Percentiles rank a stretch among this genome's conserved stretches.
These are phyloP conservation scores for Cyclotella kingstonii DNA, from an alignment of 108 stramenopile genomes.

Conservation along the genomic window DNA sequence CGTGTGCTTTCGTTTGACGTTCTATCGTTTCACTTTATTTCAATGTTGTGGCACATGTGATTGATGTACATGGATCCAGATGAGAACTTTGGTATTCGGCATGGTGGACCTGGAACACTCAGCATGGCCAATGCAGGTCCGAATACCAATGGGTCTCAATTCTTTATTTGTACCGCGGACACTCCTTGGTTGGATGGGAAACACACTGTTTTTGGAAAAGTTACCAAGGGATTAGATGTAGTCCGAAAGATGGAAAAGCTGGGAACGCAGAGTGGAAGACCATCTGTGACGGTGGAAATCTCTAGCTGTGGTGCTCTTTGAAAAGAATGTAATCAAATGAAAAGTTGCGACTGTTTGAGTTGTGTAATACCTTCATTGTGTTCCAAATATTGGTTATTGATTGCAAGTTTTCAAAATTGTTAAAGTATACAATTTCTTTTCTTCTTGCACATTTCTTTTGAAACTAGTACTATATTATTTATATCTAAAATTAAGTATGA, in stretches of 20 bases:
- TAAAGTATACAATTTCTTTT: too few species aligned
- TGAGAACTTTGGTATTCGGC: conserved; percentile 84
- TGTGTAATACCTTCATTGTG: too few species aligned
- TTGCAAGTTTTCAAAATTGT: too few species aligned
- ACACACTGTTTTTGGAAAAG: conserved; percentile 96
- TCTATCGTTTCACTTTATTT: background rate
- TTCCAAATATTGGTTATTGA: too few species aligned
- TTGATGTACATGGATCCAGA: too few species aligned
- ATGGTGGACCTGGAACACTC: conserved; percentile 67
- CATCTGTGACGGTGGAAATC: conserved; percentile 66
- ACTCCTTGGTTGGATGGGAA: conserved; percentile 98
- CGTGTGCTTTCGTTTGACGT: background rate
- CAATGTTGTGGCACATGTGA: background rate
- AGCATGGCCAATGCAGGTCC: conserved; percentile 64
- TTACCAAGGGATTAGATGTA: conserved; percentile 90
- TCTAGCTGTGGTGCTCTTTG: conserved; percentile 78
- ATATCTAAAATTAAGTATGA: too few species aligned
- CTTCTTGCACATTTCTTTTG: too few species aligned
- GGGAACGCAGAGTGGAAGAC: conserved; percentile 66
- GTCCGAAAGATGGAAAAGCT: conserved; percentile 81
- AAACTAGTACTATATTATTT: too few species aligned
- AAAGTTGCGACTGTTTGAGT: too few species aligned
- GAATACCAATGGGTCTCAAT: conserved; percentile 82
- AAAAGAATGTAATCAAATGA: too few species aligned
- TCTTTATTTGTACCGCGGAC: conserved; percentile 95